These are phyloP conservation scores for Erythrophleum fordii DNA, from an alignment of 306 rosid genomes.

Conservation along the genomic window DNA sequence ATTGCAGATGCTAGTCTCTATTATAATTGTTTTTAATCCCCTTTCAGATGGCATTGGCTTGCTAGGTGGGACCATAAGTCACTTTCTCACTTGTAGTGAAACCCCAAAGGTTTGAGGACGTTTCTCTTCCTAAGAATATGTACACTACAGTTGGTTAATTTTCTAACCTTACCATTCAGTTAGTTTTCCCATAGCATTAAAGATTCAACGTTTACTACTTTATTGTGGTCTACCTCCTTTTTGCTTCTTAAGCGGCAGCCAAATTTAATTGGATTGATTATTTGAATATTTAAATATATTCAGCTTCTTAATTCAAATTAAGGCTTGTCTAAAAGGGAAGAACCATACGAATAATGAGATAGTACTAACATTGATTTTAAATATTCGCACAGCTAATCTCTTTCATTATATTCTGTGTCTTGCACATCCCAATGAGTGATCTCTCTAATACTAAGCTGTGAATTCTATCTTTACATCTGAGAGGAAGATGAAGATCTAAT, in stretches of 20 bases:
- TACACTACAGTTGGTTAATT: conserved; percentile 9
- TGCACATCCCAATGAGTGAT: neutral
- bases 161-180: conserved; percentile 6
- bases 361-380: neutral
- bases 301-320: conserved; percentile 14
- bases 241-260: conserved; percentile 14
- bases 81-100: conserved; percentile 63
- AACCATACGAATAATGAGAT: neutral
- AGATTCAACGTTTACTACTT: neutral
- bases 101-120: conserved; percentile 79
- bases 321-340: conserved; percentile 6
- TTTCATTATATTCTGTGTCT: neutral
- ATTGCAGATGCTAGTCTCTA: conserved; percentile 30
- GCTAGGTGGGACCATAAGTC: conserved; percentile 90
- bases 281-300: neutral
- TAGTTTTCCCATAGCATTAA: neutral
- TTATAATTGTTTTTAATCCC: conserved; percentile 32
- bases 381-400: neutral
- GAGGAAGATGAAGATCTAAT: neutral
- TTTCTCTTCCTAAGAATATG: conserved; percentile 36
- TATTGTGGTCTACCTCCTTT: conserved; percentile 9
- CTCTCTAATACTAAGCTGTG: neutral
- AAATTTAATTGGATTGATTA: neutral
- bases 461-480: neutral
- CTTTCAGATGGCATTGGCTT: conserved; percentile 90